A percentile compares a stretch with the other conserved stretches of the same genome.
Evolutionary conservation across 331 rosid genomes (phyloP).

Genomic region (Acacia concinna): DNA sequence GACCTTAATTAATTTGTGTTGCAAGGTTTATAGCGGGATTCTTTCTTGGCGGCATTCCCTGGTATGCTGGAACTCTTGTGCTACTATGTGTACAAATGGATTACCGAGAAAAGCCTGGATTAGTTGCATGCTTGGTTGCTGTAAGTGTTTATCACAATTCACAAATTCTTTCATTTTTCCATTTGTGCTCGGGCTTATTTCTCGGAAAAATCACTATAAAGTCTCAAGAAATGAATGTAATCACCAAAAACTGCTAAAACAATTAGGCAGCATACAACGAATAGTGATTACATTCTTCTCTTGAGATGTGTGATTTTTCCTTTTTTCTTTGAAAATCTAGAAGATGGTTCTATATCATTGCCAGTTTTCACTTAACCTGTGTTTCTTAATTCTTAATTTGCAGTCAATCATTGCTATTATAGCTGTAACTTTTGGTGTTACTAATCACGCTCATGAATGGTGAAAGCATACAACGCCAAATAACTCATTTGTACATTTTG

Average conservation of each 20-base stretch:
- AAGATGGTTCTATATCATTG: not conserved
- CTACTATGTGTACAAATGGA: slow-evolving; percentile 65
- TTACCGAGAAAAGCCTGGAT: slow-evolving; percentile 79
- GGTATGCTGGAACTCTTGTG: slow-evolving; percentile 72
- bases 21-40: slow-evolving; percentile 78
- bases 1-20: slow-evolving; percentile 14
- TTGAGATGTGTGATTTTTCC: not conserved
- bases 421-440: slow-evolving; percentile 52
- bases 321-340: not conserved
- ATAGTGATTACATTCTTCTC: too few species aligned
- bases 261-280: too few species aligned
- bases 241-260: not conserved
- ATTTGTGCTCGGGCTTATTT: not conserved
- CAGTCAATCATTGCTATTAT: slow-evolving; percentile 58
- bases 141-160: slow-evolving; percentile 50
- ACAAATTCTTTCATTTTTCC: not conserved
- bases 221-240: not conserved
- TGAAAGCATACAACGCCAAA: slow-evolving; percentile 7
- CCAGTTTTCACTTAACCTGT: slow-evolving; percentile 6
- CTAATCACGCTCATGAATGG: slow-evolving; percentile 43
- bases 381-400: slow-evolving; percentile 18
- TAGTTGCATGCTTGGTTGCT: slow-evolving; percentile 70
- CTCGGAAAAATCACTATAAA: not conserved
- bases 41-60: slow-evolving; percentile 77
- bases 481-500: not conserved